A percentile compares a stretch with the other conserved stretches of the same genome.
Evolutionary conservation across 2,329 filamentous ascomycete genomes (phyloP).

Genomic region (Chrysoporthe puriensis): DNA sequence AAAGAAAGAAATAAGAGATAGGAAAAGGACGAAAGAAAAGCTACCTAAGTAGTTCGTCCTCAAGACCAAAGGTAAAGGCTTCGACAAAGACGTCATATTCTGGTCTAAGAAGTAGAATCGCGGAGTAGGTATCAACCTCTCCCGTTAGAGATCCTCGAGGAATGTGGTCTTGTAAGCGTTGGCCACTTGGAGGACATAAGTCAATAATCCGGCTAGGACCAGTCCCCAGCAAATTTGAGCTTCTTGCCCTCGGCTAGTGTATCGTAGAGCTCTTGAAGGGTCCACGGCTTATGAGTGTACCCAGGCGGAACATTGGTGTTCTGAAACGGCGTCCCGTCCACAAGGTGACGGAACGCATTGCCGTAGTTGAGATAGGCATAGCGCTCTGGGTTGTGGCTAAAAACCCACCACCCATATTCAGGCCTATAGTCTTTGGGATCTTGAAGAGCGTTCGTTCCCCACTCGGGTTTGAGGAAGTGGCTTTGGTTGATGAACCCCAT

Average conservation of each 20-base stretch:
- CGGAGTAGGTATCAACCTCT: too few species aligned
- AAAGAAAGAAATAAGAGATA: too few species aligned
- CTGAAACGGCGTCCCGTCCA: constrained; percentile 16
- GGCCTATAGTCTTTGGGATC: constrained; percentile 21
- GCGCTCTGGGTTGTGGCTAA: constrained; percentile 31
- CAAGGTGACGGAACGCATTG: constrained; percentile 12
- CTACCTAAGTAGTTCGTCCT: too few species aligned
- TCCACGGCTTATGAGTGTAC: constrained; percentile 12
- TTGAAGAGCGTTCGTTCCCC: constrained; percentile 20
- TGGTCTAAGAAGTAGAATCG: too few species aligned
- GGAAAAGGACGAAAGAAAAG: too few species aligned
- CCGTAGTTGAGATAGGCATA: constrained; percentile 22
- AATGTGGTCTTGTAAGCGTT: too few species aligned
- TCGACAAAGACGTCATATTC: too few species aligned
- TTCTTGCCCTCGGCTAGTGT: constrained; percentile 17
- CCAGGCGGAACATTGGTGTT: constrained; percentile 16
- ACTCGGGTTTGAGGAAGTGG: constrained; percentile 30
- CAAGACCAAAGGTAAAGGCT: too few species aligned
- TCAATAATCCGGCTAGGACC: constrained; percentile 9
- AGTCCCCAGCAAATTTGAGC: constrained; percentile 20
- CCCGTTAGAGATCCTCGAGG: too few species aligned
- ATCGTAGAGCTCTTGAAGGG: background rate
- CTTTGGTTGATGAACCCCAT: constrained; percentile 32
- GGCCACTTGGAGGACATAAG: too few species aligned
- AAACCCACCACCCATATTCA: constrained; percentile 32